Evolutionary conservation across 352 stramenopile species (phyloP).

Genomic region (Globisporangium megalacanthum): DNA sequence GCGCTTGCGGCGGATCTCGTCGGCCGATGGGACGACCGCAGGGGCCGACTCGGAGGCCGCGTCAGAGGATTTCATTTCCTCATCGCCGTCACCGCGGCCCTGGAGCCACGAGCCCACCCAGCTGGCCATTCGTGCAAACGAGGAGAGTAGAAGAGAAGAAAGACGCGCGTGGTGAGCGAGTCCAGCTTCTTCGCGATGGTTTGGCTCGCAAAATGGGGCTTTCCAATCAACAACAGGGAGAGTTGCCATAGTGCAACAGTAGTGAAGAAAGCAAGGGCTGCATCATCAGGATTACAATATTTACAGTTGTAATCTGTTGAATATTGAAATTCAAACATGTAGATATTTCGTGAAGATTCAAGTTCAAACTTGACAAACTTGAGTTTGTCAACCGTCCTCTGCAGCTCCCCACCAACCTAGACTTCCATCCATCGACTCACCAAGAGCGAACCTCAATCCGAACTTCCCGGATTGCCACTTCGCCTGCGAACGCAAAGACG

Average conservation of each 20-base stretch:
- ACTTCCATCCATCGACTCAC: too few relatives aligned
- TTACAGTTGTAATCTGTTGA: background rate
- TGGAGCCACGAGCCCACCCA: conserved; percentile 57
- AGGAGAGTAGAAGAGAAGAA: background rate
- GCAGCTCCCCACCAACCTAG: too few relatives aligned
- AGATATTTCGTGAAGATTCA: too few relatives aligned
- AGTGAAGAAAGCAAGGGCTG: background rate
- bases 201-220: too few relatives aligned
- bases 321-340: too few relatives aligned
- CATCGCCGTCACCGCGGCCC: conserved; percentile 33
- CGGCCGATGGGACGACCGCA: conserved; percentile 23
- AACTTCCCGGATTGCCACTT: background rate
- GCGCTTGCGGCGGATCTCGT: conserved; percentile 39
- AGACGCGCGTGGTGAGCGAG: background rate
- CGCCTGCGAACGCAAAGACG: conserved; percentile 2
- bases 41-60: conserved; percentile 1
- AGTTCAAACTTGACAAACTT: too few relatives aligned
- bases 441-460: background rate
- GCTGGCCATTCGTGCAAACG: conserved; percentile 26
- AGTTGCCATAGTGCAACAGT: background rate
- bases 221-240: background rate
- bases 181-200: background rate
- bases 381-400: too few relatives aligned
- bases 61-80: conserved; percentile 33
- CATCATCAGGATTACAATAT: too few relatives aligned